Conservation (phyloP, 164 flowering plant genomes). For the Litsea cubeba region DNA sequence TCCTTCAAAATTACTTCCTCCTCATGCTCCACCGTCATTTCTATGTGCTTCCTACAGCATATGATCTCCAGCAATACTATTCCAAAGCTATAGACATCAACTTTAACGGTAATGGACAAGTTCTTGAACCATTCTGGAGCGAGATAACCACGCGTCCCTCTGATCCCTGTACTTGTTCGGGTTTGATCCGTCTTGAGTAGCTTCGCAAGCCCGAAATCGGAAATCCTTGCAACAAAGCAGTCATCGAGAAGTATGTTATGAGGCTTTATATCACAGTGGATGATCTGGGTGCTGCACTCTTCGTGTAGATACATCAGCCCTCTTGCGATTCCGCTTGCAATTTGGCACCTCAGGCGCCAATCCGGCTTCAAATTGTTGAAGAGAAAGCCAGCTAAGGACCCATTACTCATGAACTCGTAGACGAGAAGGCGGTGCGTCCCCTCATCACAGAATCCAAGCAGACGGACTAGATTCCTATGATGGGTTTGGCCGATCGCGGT, state of each 20-base stretch:
- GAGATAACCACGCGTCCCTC: constrained; percentile 30
- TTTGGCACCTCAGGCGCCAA: constrained; percentile 9
- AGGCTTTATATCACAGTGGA: constrained; percentile 19
- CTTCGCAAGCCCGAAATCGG: constrained; percentile 19
- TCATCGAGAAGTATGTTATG: constrained; percentile 10
- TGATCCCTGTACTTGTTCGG: constrained; percentile 16
- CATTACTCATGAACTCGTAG: constrained; percentile 16
- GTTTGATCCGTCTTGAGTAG: constrained; percentile 23
- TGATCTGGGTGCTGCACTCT: constrained; percentile 16
- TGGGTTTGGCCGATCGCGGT: constrained; percentile 13
- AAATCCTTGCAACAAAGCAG: constrained; percentile 3
- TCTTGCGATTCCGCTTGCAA: constrained; percentile 13
- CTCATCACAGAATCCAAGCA: constrained; percentile 15
- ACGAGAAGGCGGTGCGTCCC: constrained; percentile 14
- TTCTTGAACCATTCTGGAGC: constrained; percentile 34
- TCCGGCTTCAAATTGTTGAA: constrained; percentile 3
- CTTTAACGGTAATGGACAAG: constrained; percentile 22
- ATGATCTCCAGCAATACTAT: constrained; percentile 25
- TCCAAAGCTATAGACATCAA: constrained; percentile 23
- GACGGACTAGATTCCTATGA: constrained; percentile 18
- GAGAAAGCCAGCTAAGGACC: constrained; percentile 15
- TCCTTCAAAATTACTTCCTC: constrained; percentile 4
- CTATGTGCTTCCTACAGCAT: constrained; percentile 23
- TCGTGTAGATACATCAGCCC: constrained; percentile 17
- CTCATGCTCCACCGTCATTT: constrained; percentile 10